A percentile compares a stretch with the other conserved stretches of the same genome.
Conservation (phyloP, 805 yeast genomes). For the Teunomyces barrocoloradensis region DNA sequence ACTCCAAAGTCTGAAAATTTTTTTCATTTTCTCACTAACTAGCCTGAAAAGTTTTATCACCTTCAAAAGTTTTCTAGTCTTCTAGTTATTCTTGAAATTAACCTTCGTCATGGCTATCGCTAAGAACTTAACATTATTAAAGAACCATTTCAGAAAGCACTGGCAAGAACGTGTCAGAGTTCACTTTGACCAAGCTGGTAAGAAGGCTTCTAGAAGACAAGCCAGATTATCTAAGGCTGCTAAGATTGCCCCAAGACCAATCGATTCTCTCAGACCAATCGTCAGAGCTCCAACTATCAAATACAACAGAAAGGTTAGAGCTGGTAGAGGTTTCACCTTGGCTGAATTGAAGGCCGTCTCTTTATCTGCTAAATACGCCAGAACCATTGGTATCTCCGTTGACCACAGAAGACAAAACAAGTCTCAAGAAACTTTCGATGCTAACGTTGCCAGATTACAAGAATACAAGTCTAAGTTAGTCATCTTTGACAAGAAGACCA, state of each 20-base stretch:
- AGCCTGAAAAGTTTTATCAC: conserved; percentile 3
- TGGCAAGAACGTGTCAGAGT: conserved; percentile 99
- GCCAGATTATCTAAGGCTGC: conserved; percentile 95
- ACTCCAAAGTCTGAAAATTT: conserved; percentile 12
- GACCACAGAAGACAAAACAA: conserved; percentile 99
- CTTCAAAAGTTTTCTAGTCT: conserved; percentile 4
- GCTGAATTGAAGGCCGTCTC: conserved; percentile 99
- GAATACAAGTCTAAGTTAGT: conserved; percentile 95
- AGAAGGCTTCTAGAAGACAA: conserved; percentile 94
- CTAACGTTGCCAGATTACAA: conserved; percentile 93
- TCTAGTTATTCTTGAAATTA: conserved; percentile 9
- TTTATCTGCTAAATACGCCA: conserved; percentile 85
- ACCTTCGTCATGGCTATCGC: conserved; percentile 73
- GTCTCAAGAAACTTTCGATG: conserved; percentile 90
- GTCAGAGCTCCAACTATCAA: conserved; percentile 98
- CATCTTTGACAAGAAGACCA: conserved; percentile 87
- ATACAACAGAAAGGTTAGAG: conserved; percentile 99
- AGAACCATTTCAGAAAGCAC: conserved; percentile 99
- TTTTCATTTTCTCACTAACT: conserved; percentile 7
- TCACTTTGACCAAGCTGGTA: conserved; percentile 99
- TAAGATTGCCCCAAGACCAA: conserved; percentile 94
- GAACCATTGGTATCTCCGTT: conserved; percentile 97
- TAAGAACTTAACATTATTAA: conserved; percentile 97
- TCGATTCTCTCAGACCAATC: conserved; percentile 93
- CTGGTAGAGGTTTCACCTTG: conserved; percentile 98